phyloP scores from a whole-genome alignment of 202 grass and related monocot species.

The Saccharum hybrid region DNA sequence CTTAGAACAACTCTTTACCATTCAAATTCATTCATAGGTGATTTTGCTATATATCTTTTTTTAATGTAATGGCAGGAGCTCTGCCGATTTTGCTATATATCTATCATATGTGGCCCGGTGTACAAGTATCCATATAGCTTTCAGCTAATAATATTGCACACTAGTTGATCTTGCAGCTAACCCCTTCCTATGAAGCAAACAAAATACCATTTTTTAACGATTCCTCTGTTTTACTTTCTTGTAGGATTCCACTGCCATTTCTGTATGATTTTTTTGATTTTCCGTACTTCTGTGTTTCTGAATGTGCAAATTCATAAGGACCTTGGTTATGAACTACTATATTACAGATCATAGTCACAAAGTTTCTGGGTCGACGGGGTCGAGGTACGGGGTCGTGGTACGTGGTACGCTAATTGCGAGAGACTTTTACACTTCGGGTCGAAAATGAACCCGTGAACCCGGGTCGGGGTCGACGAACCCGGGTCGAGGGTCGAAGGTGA shows the following conservation, averaged over 20 bases:
- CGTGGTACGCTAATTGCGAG: no score
- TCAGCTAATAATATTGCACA: neutral
- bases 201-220: neutral
- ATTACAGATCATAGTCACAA: no score
- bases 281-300: neutral
- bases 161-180: neutral
- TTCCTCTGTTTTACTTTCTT: neutral
- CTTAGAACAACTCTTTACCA: neutral
- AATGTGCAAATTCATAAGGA: neutral
- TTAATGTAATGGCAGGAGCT: no score
- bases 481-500: no score
- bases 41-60: neutral
- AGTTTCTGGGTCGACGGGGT: no score
- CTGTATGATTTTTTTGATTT: neutral
- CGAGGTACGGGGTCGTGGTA: no score
- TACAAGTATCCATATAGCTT: neutral
- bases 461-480: no score
- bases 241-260: neutral
- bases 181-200: neutral
- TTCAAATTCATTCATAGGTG: neutral
- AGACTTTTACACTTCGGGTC: no score
- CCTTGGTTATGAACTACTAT: neutral
- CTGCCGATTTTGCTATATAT: neutral
- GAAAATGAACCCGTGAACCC: no score
- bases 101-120: neutral